Base-by-base conservation (phyloP, 352 stramenopile species). In the Aphanomyces invadans region DNA sequence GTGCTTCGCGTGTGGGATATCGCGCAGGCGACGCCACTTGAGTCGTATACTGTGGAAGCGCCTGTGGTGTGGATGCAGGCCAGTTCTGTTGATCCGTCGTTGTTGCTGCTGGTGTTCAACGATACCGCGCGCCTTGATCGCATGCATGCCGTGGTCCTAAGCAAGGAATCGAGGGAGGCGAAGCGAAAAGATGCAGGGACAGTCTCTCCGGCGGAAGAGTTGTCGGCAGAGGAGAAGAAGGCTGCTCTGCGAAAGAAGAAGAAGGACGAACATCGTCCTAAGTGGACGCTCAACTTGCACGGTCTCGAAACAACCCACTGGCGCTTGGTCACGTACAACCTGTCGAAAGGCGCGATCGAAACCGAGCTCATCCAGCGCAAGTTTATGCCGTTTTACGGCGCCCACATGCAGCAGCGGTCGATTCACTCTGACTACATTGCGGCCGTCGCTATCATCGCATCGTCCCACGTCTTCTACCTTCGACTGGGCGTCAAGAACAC, bases 1-100 rank as follows among this genome's bases (percentile, higher is more conserved):
- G 72, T 77, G 54, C 69, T 92, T 33, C 26, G 88, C 4, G 61
- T 90, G 7, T 94, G 83, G 83, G 85, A 94, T 71, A 86, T 90
- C 55, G 75, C 79, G 21, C 78, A 89, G 15, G 81, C 89, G 61
- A 88, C 85, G 62, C 64, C 79, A 39, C 51, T 90, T 31, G 69
- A 87, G 38, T 73, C 83, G 67, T 70, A 86, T 57, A 70, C 82
- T 44, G 72, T 71, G 23, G 76, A 77, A 38, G 73, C 65, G 21
- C 73, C 74, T 1, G 72, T 90, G 17, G 64, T 87, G 11, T 94
- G 85, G 85, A 88, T 94, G 77, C 77, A 73, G 11, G 78, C 77
- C 4, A 90, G 81, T 48, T 62, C 62, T 3, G 73, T 73, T 1
- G 77, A 77, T 28, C 80, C 81, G 15, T 89, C 81, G 26, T 77